Base-by-base conservation (phyloP, 805 yeast genomes). In the Saccharomycopsis oosterbeekiorum region DNA sequence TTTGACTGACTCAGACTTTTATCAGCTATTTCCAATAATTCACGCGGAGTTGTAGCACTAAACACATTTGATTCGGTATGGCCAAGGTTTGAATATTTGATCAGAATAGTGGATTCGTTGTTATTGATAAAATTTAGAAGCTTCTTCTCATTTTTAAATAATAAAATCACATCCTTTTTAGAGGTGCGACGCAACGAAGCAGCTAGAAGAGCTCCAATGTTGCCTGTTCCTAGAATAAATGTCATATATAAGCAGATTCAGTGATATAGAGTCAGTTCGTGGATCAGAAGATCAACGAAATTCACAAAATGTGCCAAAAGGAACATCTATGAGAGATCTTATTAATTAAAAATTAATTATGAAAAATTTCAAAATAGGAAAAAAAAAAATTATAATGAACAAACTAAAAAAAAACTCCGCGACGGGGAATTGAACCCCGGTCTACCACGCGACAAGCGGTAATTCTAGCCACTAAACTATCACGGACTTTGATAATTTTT, bases 391-490 rank as follows among this genome's bases (percentile, higher is more conserved):
- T 11, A 42, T n/a, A 42, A 19, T 42, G 34, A 43, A 55, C 55
- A 56, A 55, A 55, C 11, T 24, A 53, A 61, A 54, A 59, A 29
- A 6, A 57, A 36, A 62, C 65, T 62, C 65, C 63, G 65, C 59
- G 63, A 62, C 65, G 65, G 65, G 65, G 65, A 62, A 62, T 62
- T 58, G 65, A 62, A 62, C 65, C 65, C 65, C 65, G 65, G 65
- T 62, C 65, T 39, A 24, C 64, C 65, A 43, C 61, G 65, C 70
- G 73, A 71, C 74, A 71, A 72, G 73, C 74, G 74, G 73, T 67
- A 67, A 71, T 71, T 71, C 74, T 71, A 69, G 73, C 74, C 74
- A 71, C 73, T 71, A 71, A 71, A 71, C 74, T 71, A 71, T 71
- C 69, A 67, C 72, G 70, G 73, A 70, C 64, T 21, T 47, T 43